Conservation (phyloP, 768 basidiomycete genomes). For the Tephrocybe sp. region DNA sequence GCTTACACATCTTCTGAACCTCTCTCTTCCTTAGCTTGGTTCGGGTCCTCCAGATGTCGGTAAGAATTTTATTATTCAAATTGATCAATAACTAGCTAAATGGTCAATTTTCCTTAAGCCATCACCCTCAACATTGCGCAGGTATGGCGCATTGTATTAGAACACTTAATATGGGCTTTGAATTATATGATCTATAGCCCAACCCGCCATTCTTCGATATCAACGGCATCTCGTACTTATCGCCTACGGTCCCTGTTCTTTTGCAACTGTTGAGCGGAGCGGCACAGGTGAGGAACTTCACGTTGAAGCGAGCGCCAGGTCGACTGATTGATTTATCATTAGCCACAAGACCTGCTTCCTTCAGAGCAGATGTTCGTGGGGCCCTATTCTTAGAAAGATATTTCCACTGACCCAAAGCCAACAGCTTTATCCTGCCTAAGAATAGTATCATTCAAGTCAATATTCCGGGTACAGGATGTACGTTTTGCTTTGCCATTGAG, state of each 20-base stretch:
- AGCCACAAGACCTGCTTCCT: conserved; percentile 46
- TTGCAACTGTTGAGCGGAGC: conserved; percentile 53
- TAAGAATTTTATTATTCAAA: conserved; percentile 1
- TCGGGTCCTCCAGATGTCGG: conserved; percentile 16
- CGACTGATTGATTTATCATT: not conserved
- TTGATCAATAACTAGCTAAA: not conserved
- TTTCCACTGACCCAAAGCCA: not conserved
- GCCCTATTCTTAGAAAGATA: not conserved
- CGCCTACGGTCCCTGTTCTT: conserved; percentile 45
- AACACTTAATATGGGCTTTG: not conserved
- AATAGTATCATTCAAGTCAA: conserved; percentile 20
- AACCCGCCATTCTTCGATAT: conserved; percentile 30
- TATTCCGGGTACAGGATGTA: conserved; percentile 32
- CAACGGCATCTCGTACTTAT: conserved; percentile 29
- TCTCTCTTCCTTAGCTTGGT: conserved; percentile 14
- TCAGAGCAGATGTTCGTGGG: conserved; percentile 21
- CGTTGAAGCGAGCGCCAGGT: not conserved
- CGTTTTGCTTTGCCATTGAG: not conserved
- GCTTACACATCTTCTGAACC: not conserved
- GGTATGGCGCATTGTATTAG: too few species aligned
- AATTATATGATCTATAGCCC: conserved; percentile 13
- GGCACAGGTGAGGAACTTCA: conserved; percentile 6
- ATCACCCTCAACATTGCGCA: conserved; percentile 20
- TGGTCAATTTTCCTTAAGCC: conserved; percentile 5
- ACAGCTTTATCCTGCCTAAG: conserved; percentile 13